A percentile compares a stretch with the other conserved stretches of the same genome.
Evolutionary conservation across 768 basidiomycete genomes (phyloP).

Genomic region (Crassisporium funariophilum): DNA sequence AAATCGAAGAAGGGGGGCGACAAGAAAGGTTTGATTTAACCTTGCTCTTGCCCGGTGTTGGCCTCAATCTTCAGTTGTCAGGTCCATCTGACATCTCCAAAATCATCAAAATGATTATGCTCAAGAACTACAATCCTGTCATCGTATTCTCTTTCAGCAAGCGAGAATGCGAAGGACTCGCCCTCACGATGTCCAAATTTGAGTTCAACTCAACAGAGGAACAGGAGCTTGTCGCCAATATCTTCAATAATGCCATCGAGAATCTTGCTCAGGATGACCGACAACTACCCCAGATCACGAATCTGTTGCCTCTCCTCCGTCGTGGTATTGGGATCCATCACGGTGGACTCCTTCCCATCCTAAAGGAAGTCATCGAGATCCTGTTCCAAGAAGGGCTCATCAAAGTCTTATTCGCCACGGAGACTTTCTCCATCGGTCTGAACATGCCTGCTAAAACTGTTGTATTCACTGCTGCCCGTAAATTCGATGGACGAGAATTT

Average conservation of each 20-base stretch:
- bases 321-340: constrained; percentile 99
- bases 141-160: constrained; percentile 99
- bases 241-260: constrained; percentile 94
- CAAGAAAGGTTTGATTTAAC: constrained; percentile 78
- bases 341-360: constrained; percentile 92
- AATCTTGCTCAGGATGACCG: constrained; percentile 86
- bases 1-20: constrained; percentile 90
- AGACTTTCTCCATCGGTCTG: constrained; percentile 96
- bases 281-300: constrained; percentile 89
- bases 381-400: constrained; percentile 98
- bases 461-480: constrained; percentile 93
- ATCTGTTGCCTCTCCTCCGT: constrained; percentile 88
- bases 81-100: constrained; percentile 94
- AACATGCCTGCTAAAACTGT: constrained; percentile 99
- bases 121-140: constrained; percentile 96
- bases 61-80: too few species aligned
- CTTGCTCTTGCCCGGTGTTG: too few species aligned
- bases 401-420: constrained; percentile 97
- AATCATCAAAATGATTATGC: constrained; percentile 98
- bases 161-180: constrained; percentile 93
- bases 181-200: constrained; percentile 89
- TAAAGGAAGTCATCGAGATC: constrained; percentile 99
- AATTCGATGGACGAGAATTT: constrained; percentile 96
- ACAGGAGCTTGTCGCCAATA: constrained; percentile 79
- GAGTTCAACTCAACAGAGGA: constrained; percentile 95